Percentiles rank a stretch among this genome's conserved stretches.
Evolutionary conservation across 192 early-diverging fungal species (phyloP).

Genomic region (Podila verticillata): DNA sequence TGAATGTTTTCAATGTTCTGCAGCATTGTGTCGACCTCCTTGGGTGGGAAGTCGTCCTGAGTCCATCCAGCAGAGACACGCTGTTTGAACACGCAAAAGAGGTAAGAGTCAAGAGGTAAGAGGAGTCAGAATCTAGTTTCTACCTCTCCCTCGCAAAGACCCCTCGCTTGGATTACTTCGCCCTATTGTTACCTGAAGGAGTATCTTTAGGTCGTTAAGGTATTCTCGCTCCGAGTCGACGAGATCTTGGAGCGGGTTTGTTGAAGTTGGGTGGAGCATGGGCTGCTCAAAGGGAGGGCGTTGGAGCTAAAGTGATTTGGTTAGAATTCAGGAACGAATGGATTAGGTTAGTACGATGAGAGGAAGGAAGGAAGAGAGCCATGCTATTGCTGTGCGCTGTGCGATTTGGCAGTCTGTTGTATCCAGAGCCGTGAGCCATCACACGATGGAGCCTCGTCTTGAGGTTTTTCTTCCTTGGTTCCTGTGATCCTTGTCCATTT

Average conservation of each 20-base stretch:
- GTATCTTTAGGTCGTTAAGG: conserved; percentile 56
- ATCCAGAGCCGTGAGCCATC: neutral
- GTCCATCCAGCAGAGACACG: conserved; percentile 63
- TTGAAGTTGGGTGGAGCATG: neutral
- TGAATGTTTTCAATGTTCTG: conserved; percentile 54
- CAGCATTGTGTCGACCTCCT: conserved; percentile 60
- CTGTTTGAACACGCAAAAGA: conserved; percentile 5
- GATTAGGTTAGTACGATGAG: neutral
- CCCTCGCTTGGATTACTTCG: neutral
- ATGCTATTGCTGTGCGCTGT: neutral
- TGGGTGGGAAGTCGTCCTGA: conserved; percentile 53
- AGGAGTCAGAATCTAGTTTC: neutral
- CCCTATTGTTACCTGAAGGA: conserved; percentile 54
- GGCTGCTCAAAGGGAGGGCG: conserved; percentile 34
- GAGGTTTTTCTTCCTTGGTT: too few relatives aligned
- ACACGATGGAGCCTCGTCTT: too few relatives aligned
- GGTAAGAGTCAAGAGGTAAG: neutral
- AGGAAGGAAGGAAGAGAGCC: neutral
- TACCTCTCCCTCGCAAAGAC: too few relatives aligned
- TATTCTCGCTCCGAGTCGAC: conserved; percentile 63
- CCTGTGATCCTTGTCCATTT: too few relatives aligned
- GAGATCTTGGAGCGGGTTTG: conserved; percentile 60
- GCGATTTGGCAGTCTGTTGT: neutral
- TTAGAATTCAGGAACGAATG: neutral
- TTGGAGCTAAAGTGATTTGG: conserved; percentile 25